Evolutionary conservation across 106 monocot species (phyloP), one percentile per base, ranked within the genome.

Genomic region (Iris macrosiphon): DNA sequence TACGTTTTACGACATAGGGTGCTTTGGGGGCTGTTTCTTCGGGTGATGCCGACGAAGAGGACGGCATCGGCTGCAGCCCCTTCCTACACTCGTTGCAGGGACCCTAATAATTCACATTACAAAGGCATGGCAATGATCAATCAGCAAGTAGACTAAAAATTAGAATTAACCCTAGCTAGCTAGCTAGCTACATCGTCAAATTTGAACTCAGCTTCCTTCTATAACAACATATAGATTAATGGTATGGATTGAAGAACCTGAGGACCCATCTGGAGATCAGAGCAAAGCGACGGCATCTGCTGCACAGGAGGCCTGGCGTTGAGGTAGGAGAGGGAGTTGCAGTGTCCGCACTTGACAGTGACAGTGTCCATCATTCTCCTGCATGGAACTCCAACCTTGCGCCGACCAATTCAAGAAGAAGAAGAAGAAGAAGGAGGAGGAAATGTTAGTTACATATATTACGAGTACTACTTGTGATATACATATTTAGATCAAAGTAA

Each of bases 1-100:
- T 58, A 79, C 79, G 79, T 63, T 89, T 89, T 3, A 84, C 84
- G 24, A 84, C 89, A 61, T 68, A 77, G 14, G 79, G 73, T 19
- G 58, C 45, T 49, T 73, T 80, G 1, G 66, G 57, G 30, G 34
- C 68, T 22, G 19, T 43, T 45, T 34, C 56, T 40, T 72, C 76
- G 39, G 26, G 56, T 14, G 69, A 49, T 2, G 35, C 46, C 3
- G 77, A 61, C 26, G 84, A 71, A 11, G 55, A 21, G n/a, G 76
- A 28, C 26, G 62, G n/a, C n/a, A n/a, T 32, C 6, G 74, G 47
- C 15, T 69, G 61, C 7, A 72, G 75, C 14, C 46, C 62, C 45
- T 65, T 80, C 62, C 65, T 73, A 55, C 60, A 73, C 25, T 77
- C 85, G 18, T 45, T 65, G 76, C 52, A 80, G 30, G 68, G 65